Evolutionary conservation across 805 yeast genomes (phyloP).

Genomic region (Candida nonsorbophila): DNA sequence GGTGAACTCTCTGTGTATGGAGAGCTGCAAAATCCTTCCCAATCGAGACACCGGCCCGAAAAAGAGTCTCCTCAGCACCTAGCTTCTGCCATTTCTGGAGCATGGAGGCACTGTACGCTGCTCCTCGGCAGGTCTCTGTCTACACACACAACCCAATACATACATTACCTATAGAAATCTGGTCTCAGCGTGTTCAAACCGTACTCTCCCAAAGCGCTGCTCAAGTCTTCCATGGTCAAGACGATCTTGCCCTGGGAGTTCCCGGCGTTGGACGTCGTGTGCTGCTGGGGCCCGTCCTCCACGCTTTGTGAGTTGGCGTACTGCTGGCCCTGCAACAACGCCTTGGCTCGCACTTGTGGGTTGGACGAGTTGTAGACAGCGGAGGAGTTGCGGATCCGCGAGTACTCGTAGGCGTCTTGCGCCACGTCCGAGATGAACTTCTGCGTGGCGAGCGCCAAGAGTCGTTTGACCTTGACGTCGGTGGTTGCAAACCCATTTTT

Average conservation of each 20-base stretch:
- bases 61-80: no score
- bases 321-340: slow-evolving; percentile 63
- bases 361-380: slow-evolving; percentile 82
- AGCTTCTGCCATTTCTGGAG: no score
- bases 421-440: slow-evolving; percentile 93
- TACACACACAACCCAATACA: not conserved
- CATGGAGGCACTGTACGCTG: not conserved
- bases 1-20: no score
- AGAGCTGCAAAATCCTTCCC: no score
- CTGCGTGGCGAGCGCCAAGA: slow-evolving; percentile 92
- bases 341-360: slow-evolving; percentile 82
- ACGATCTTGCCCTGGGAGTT: slow-evolving; percentile 72
- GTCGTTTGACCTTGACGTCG: slow-evolving; percentile 67
- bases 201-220: slow-evolving; percentile 89
- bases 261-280: slow-evolving; percentile 38
- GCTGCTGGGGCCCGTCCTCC: slow-evolving; percentile 35
- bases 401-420: slow-evolving; percentile 93
- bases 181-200: slow-evolving; percentile 89
- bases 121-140: not conserved
- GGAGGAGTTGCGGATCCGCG: slow-evolving; percentile 83
- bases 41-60: no score
- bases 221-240: slow-evolving; percentile 86
- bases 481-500: slow-evolving; percentile 80
- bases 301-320: slow-evolving; percentile 35
- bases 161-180: slow-evolving; percentile 88